phyloP scores from a whole-genome alignment of 169 alveolate species.

The Plasmodium reichenowi region DNA sequence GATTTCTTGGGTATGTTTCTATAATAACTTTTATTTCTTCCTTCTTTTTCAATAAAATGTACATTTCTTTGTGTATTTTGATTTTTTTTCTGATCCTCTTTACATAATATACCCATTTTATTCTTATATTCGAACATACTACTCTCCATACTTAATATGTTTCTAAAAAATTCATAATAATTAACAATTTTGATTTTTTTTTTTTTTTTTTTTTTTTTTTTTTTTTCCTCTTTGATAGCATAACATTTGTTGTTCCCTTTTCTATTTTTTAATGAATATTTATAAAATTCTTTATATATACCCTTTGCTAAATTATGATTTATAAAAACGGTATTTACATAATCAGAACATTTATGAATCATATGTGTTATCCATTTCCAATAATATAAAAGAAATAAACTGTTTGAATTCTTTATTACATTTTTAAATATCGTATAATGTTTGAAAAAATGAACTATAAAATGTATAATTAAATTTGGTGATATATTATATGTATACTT shows the following conservation, averaged over 20 bases:
- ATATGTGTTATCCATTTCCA: conserved; percentile 3
- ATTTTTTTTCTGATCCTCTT: neutral
- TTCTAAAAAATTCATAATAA: conserved; percentile 17
- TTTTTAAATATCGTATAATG: conserved; percentile 13
- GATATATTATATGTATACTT: neutral
- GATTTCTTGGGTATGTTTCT: too few relatives aligned
- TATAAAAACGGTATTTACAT: neutral
- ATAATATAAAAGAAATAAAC: conserved; percentile 46
- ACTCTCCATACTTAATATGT: conserved; percentile 17
- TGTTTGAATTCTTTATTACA: conserved; percentile 4
- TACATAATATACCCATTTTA: neutral
- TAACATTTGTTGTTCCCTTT: neutral
- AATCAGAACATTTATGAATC: neutral
- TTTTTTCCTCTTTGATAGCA: neutral
- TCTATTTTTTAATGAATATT: neutral
- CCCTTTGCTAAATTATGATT: conserved; percentile 3
- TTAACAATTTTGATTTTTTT: conserved; percentile 2
- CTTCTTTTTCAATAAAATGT: neutral
- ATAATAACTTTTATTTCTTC: neutral
- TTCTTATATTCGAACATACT: neutral
- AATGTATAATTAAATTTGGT: neutral
- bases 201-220: neutral
- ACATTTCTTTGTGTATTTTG: neutral
- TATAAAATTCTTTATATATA: neutral
- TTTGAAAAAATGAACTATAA: conserved; percentile 1